Evolutionary conservation across 108 stramenopile genomes (phyloP).

Genomic region (Ochromonas danica): DNA sequence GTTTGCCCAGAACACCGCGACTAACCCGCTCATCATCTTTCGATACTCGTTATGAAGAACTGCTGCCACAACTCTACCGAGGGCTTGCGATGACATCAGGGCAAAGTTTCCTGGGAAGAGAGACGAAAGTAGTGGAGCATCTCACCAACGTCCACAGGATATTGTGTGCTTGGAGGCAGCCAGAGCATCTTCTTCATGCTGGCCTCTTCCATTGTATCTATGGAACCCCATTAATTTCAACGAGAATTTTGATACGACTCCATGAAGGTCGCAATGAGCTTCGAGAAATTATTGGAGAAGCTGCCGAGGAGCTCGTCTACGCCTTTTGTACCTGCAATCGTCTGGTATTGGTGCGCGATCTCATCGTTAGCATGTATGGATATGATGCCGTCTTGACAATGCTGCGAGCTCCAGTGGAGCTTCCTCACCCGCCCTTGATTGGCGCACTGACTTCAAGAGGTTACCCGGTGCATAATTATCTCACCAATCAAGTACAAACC

Average conservation of each 20-base stretch:
- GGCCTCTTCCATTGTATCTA: neutral
- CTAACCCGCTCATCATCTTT: too few relatives aligned
- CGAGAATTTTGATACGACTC: neutral
- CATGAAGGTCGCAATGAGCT: too few relatives aligned
- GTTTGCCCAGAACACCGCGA: too few relatives aligned
- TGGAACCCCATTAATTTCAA: too few relatives aligned
- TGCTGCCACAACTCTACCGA: too few relatives aligned
- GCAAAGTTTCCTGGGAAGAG: too few relatives aligned
- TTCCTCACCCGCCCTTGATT: neutral
- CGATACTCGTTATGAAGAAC: too few relatives aligned
- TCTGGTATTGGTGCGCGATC: neutral
- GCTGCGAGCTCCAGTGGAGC: neutral
- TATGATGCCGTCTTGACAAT: neutral
- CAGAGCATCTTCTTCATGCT: neutral
- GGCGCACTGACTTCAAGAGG: neutral
- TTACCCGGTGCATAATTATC: neutral
- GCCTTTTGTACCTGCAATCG: neutral
- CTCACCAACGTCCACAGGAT: neutral
- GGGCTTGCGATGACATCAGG: too few relatives aligned
- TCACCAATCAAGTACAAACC: neutral
- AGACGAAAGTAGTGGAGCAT: too few relatives aligned
- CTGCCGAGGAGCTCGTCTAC: neutral
- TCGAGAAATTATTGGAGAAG: neutral
- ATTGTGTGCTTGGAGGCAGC: neutral
- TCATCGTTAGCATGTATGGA: neutral